phyloP scores from a whole-genome alignment of 1,139 yeast genomes.

The Geotrichum bryndzae region DNA sequence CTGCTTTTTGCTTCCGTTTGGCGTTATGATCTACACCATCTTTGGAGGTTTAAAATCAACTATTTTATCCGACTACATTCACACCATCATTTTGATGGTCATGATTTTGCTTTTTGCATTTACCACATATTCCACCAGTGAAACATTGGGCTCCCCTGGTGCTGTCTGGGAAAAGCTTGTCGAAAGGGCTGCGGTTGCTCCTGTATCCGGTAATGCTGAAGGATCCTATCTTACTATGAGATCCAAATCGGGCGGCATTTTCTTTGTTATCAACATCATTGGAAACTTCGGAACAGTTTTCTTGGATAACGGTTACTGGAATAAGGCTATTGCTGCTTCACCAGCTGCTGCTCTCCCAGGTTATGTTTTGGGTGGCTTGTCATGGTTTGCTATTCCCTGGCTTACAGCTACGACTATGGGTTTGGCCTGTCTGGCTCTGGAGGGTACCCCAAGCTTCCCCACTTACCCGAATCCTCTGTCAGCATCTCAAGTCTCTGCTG shows the following conservation, averaged over 20 bases:
- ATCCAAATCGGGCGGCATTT: constrained; percentile 69
- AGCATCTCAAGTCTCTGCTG: constrained; percentile 66
- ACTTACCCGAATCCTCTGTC: constrained; percentile 63
- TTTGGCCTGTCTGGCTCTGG: constrained; percentile 67
- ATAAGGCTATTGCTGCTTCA: constrained; percentile 74
- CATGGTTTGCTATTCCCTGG: constrained; percentile 90
- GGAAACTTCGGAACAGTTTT: constrained; percentile 90
- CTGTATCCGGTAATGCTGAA: constrained; percentile 64
- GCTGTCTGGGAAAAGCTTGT: constrained; percentile 65
- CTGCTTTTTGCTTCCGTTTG: constrained; percentile 72
- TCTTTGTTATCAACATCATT: constrained; percentile 73
- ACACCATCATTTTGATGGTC: constrained; percentile 48
- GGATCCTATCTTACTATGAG: constrained; percentile 77
- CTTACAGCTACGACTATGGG: constrained; percentile 81
- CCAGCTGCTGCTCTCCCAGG: constrained; percentile 88
- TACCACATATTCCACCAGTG: constrained; percentile 47
- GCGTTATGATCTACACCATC: constrained; percentile 74
- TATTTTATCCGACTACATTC: constrained; percentile 79
- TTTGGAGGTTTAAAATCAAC: constrained; percentile 91
- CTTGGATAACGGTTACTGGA: constrained; percentile 85
- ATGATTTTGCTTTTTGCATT: constrained; percentile 36
- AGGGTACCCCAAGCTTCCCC: constrained; percentile 64
- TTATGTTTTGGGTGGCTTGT: constrained; percentile 79
- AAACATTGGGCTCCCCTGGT: constrained; percentile 68
- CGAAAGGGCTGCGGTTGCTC: constrained; percentile 50